Base-by-base conservation (phyloP, 75 land plant genomes). In the Cryptomeria japonica region DNA sequence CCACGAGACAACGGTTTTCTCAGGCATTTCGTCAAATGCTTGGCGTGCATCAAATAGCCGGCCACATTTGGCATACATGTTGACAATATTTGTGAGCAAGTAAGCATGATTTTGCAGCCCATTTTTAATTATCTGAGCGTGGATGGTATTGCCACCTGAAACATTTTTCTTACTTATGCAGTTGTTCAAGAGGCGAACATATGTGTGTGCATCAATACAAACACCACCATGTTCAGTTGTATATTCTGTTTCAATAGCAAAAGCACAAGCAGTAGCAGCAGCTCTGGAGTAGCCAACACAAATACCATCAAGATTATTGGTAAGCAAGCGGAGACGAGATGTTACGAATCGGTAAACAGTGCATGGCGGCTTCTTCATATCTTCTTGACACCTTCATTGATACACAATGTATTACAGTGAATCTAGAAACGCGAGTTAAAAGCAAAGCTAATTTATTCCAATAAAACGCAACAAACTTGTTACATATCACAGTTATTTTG, bases 1-100 rank as follows among this genome's bases (percentile, higher is more conserved):
- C 90, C 88, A 89, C 4, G 87, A 76, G 22, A 87, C 84, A 16
- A 38, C 79, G 41, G 22, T 86, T 86, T 22, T 72, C 44, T 70
- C 49, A 42, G 31, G 28, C 34, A 75, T 68, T 76, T 70, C 11
- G 41, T 75, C 77, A 70, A 64, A 56, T 42, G 76, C 44, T 25
- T 86, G 79, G 44, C 77, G 83, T 46, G 87, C 51, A 70, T 86
- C 79, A 32, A 70, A 37, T 5, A 36, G 14, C 15, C 8, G 47
- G 47, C 72, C 72, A 72, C 87, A 86, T 22, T 86, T 86, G 47
- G 72, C 37, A 64, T 86, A 86, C 80, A 72, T 75, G 44, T 86
- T 77, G 11, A 78, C 64, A 58, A 77, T 37, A 19, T 7, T 77
- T 37, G 80, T 77, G n/a, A 70, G 28, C 72, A 53, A 70, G 39